Evolutionary conservation across 2,329 filamentous ascomycete species (phyloP).

Genomic region (Calonectria pseudoturangicola): DNA sequence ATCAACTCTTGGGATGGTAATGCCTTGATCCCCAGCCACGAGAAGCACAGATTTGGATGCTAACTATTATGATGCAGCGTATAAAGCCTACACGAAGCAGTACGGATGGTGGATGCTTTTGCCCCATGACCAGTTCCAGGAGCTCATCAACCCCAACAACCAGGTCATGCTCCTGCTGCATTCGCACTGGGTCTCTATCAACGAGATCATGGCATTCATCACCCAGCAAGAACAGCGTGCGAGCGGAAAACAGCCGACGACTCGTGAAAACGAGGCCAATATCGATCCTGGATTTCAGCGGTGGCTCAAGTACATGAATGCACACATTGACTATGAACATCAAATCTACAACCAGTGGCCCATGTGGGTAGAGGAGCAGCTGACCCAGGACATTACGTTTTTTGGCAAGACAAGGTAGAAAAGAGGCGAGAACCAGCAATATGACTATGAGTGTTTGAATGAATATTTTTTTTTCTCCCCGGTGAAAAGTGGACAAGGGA

Average conservation of each 20-base stretch:
- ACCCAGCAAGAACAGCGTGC: slow-evolving; percentile 63
- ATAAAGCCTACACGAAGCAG: slow-evolving; percentile 68
- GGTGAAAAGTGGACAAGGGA: neutral
- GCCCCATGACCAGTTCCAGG: slow-evolving; percentile 70
- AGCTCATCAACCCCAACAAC: slow-evolving; percentile 67
- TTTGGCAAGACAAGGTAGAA: slow-evolving; percentile 62
- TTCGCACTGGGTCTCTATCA: slow-evolving; percentile 73
- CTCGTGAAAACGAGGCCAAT: slow-evolving; percentile 43
- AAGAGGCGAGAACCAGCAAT: neutral
- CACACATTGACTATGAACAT: slow-evolving; percentile 66
- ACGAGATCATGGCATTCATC: slow-evolving; percentile 72
- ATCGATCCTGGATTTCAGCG: slow-evolving; percentile 67
- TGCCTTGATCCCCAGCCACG: slow-evolving; percentile 22
- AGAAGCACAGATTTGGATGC: neutral
- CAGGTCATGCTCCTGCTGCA: slow-evolving; percentile 69
- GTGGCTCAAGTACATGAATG: slow-evolving; percentile 72
- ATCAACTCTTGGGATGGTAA: slow-evolving; percentile 72
- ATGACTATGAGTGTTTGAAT: neutral
- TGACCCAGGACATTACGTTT: slow-evolving; percentile 66
- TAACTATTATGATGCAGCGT: slow-evolving; percentile 61
- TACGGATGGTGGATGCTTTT: slow-evolving; percentile 77
- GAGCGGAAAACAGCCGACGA: slow-evolving; percentile 56
- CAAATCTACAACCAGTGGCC: slow-evolving; percentile 71
- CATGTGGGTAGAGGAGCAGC: slow-evolving; percentile 71
- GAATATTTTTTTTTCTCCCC: neutral